phyloP scores from a whole-genome alignment of 2,329 filamentous ascomycete species.

The Pseudogymnoascus sp. region DNA sequence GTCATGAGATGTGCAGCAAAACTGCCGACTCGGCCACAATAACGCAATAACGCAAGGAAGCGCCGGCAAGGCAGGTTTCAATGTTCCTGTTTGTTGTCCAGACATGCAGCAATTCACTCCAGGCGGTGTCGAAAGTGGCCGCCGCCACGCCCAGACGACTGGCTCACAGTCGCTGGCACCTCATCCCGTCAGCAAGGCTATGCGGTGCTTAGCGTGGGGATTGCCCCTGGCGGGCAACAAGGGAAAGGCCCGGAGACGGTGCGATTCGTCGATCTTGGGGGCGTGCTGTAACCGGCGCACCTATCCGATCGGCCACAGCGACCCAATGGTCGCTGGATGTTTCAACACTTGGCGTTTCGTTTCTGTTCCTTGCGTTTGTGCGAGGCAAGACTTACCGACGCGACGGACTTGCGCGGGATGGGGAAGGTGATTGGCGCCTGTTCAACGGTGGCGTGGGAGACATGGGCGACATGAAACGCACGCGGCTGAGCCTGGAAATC shows the following conservation, averaged over 20 bases:
- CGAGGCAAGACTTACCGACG: not conserved
- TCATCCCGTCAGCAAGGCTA: not conserved
- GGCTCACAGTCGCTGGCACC: not conserved
- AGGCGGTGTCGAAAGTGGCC: not conserved
- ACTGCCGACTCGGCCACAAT: not conserved
- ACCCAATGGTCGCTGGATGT: not conserved
- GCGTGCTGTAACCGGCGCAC: not conserved
- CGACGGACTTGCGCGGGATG: not conserved
- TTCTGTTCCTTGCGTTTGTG: not conserved
- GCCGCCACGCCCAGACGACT: not conserved
- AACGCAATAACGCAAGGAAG: not conserved
- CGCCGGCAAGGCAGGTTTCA: not conserved
- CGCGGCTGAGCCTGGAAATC: not conserved
- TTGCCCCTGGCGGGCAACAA: not conserved
- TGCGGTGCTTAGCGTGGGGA: not conserved
- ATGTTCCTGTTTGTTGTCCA: not conserved
- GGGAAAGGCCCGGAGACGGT: not conserved
- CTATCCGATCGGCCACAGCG: not conserved
- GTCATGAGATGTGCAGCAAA: not conserved
- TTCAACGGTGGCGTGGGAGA: not conserved
- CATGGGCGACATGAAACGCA: not conserved
- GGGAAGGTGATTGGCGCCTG: not conserved
- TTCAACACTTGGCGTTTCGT: slow-evolving; percentile 9
- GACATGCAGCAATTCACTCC: not conserved
- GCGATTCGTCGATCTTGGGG: not conserved